Base-by-base conservation (phyloP, 176 grass and related monocot species). In the Cocos nucifera region DNA sequence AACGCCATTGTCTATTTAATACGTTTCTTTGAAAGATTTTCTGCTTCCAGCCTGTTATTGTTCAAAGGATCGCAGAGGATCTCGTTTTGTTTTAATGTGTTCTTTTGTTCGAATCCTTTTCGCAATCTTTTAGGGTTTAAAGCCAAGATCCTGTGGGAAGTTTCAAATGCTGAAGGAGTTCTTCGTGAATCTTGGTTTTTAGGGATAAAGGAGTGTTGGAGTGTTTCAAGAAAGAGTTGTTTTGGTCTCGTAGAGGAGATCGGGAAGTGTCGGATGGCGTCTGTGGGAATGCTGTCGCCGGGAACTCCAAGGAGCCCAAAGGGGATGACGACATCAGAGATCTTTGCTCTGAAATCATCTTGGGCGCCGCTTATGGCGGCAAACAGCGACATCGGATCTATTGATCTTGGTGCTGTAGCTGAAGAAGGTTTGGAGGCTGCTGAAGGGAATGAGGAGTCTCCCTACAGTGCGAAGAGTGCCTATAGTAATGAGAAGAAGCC, bases 371-470 rank as follows among this genome's bases (percentile, higher is more conserved):
- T 62, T 22, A 30, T 6, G 49, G 58, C 15, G 8, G 30, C 15
- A 51, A 53, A 25, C 29, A 17, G 28, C 19, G 51, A 21, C 57
- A 65, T 15, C 24, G 56, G 19, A 76, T 71, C 3, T 71, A 50
- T 5, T 15, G 23, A 49, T 55, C 48, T 63, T 7, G 79, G 51
- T 35, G 22, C 66, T 4, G 66, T 64, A 9, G 65, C 49, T 16
- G 59, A n/a, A 56, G 22, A 75, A 53, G 65, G 32, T 35, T 58
- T 19, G 54, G 24, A 35, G 78, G 73, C 53, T 56, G 15, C 18
- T n/a, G 78, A 81, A 56, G 65, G 78, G 10, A 77, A 84, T 9
- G 56, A 30, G 3, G 86, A 89, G 73, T 95, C 90, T 2, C 90
- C 90, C 7, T 95, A 95, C 77, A 69, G 59, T 56, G 86, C 86